Conservation (phyloP, 768 basidiomycete genomes). For the Tricholoma furcatifolium region DNA sequence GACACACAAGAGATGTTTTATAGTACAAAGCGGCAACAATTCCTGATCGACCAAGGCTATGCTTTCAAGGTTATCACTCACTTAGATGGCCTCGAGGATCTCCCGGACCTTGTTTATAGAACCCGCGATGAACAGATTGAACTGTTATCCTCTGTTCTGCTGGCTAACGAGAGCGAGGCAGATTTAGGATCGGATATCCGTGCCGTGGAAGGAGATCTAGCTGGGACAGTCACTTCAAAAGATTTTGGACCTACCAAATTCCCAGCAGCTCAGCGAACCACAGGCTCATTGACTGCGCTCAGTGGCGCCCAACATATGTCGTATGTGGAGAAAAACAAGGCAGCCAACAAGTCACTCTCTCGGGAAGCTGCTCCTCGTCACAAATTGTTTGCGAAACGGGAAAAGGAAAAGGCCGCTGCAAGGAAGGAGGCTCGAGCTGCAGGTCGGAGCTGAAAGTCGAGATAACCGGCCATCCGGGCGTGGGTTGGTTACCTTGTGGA, state of each 20-base stretch:
- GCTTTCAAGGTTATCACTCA: slow-evolving; percentile 99
- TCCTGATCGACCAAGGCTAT: slow-evolving; percentile 98
- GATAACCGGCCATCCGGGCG: slow-evolving; percentile 17
- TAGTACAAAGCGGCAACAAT: slow-evolving; percentile 98
- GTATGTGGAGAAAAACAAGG: slow-evolving; percentile 90
- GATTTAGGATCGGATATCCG: slow-evolving; percentile 84
- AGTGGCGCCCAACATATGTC: slow-evolving; percentile 93
- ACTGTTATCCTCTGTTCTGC: slow-evolving; percentile 87
- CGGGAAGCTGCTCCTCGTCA: slow-evolving; percentile 56
- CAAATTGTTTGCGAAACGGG: slow-evolving; percentile 82
- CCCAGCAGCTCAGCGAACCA: slow-evolving; percentile 71
- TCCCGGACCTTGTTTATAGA: slow-evolving; percentile 89
- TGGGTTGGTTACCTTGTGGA: slow-evolving; percentile 8
- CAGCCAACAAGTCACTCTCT: slow-evolving; percentile 79
- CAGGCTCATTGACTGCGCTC: slow-evolving; percentile 78
- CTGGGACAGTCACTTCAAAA: slow-evolving; percentile 83
- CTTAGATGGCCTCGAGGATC: slow-evolving; percentile 84
- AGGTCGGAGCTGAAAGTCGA: slow-evolving; percentile 18
- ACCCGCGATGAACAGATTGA: slow-evolving; percentile 94
- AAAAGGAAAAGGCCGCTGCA: slow-evolving; percentile 65
- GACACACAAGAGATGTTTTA: slow-evolving; percentile 99
- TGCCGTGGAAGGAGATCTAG: slow-evolving; percentile 80
- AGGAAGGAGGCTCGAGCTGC: slow-evolving; percentile 41
- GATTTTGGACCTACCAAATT: slow-evolving; percentile 79
- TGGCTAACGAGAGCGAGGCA: slow-evolving; percentile 88